Base-by-base conservation (phyloP, 768 basidiomycete species). In the Chlorophyllum brunneum region DNA sequence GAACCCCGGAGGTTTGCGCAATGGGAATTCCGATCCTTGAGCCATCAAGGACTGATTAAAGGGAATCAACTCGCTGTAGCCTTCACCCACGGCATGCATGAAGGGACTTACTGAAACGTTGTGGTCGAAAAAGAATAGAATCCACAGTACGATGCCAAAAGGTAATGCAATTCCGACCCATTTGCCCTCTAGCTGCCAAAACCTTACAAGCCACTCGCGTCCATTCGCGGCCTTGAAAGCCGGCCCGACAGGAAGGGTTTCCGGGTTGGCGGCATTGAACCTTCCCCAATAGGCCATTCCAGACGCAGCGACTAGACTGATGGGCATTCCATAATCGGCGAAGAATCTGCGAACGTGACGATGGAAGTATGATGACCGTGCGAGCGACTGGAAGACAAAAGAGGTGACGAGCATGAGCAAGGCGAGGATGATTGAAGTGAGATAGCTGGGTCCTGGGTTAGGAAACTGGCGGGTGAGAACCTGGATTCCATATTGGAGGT, bases 101-200 rank as follows among this genome's bases (percentile, higher is more conserved):
- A 36, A 36, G 34, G 2, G 13, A 37, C 86, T 59, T 64, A 91
- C 90, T 41, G 92, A 94, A 48, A 94, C 90, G 59, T 95, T 95
- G 58, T 94, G 90, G 57, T 98, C 93, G 59, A 97, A 97, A 74
- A 94, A 94, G 70, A 98, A 95, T 38, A 97, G 70, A 20, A 95
- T 79, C 82, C 90, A 97, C 4, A 98, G 73, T 18, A 93, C 73
- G 36, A 94, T 67, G 2, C 94, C 95, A 60, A 97, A 97, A 0
- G 93, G n/a, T 37, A 94, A 72, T 0, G 93, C 90, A 24, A 92
- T 84, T 9, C 85, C 90, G 2, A 95, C 85, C 88, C 92, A 97
- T 68, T 90, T 91, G 0, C 78, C 84, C 16, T 88, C 85, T 2
- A 97, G 72, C 56, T 92, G 70, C 95, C 93, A 97, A 62, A 95